Conservation (phyloP, 2,329 filamentous ascomycete genomes). For the Dothidotthia symphoricarpi region DNA sequence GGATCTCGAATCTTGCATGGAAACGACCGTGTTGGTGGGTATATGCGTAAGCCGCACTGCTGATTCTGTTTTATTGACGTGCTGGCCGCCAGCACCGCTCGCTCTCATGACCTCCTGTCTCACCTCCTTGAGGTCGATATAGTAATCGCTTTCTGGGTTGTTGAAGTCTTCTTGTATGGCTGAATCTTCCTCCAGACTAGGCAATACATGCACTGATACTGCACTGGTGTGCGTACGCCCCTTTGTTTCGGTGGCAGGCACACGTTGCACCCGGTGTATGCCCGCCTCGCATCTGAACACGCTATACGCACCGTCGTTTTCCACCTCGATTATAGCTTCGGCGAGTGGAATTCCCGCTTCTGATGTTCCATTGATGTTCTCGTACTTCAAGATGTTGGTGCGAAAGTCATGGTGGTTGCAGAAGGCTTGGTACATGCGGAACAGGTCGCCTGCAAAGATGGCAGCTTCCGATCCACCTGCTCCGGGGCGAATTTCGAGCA, state of each 20-base stretch:
- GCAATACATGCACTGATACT: slow-evolving; percentile 87
- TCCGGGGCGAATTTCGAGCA: slow-evolving; percentile 88
- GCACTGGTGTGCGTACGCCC: slow-evolving; percentile 92
- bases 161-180: slow-evolving; percentile 61
- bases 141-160: slow-evolving; percentile 88
- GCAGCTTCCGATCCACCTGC: slow-evolving; percentile 89
- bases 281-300: slow-evolving; percentile 82
- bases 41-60: slow-evolving; percentile 89
- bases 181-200: slow-evolving; percentile 67
- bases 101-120: slow-evolving; percentile 86
- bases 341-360: slow-evolving; percentile 67
- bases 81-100: slow-evolving; percentile 88
- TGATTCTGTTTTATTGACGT: slow-evolving; percentile 98
- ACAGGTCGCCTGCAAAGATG: slow-evolving; percentile 81
- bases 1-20: slow-evolving; percentile 89
- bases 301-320: slow-evolving; percentile 74
- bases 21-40: slow-evolving; percentile 81
- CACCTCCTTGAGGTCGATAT: slow-evolving; percentile 81
- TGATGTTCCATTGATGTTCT: slow-evolving; percentile 65
- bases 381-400: slow-evolving; percentile 72
- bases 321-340: slow-evolving; percentile 85
- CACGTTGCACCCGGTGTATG: slow-evolving; percentile 90
- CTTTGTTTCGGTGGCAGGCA: slow-evolving; percentile 86
- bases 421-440: slow-evolving; percentile 85
- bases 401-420: slow-evolving; percentile 69